Conservation (phyloP, 805 yeast genomes). For the Candida maris region DNA sequence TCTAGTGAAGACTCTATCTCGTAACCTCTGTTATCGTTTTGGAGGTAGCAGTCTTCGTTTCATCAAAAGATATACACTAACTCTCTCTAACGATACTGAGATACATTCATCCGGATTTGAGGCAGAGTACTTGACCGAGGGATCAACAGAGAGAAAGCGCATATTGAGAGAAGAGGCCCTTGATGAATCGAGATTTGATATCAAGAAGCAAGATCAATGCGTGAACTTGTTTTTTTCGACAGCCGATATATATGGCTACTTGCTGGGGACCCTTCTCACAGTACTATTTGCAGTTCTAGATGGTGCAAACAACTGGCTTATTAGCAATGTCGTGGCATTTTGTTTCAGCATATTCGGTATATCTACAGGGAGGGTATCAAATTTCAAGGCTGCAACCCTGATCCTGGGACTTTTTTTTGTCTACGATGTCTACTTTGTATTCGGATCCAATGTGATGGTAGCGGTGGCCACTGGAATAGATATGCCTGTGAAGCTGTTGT, state of each 20-base stretch:
- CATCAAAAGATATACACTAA: conserved; percentile 38
- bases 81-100: conserved; percentile 37
- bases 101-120: conserved; percentile 38
- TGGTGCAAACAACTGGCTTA: conserved; percentile 41
- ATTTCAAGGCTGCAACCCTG: conserved; percentile 43
- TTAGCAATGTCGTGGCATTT: conserved; percentile 41
- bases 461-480: conserved; percentile 55
- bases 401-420: conserved; percentile 48
- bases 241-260: conserved; percentile 26
- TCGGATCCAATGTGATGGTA: conserved; percentile 57
- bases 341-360: conserved; percentile 44
- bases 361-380: conserved; percentile 35
- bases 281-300: conserved; percentile 14
- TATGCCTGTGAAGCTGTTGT: conserved; percentile 48
- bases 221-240: conserved; percentile 33
- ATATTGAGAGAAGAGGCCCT: conserved; percentile 28
- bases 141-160: conserved; percentile 29
- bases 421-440: conserved; percentile 68
- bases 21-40: conserved; percentile 29
- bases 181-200: conserved; percentile 16
- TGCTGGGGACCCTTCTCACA: conserved; percentile 16
- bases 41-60: conserved; percentile 26
- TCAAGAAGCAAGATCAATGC: conserved; percentile 30
- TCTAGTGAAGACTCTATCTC: conserved; percentile 22
- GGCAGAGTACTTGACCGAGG: conserved; percentile 29